Evolutionary conservation across 164 flowering plant species (phyloP).

Genomic region (Santalum album): DNA sequence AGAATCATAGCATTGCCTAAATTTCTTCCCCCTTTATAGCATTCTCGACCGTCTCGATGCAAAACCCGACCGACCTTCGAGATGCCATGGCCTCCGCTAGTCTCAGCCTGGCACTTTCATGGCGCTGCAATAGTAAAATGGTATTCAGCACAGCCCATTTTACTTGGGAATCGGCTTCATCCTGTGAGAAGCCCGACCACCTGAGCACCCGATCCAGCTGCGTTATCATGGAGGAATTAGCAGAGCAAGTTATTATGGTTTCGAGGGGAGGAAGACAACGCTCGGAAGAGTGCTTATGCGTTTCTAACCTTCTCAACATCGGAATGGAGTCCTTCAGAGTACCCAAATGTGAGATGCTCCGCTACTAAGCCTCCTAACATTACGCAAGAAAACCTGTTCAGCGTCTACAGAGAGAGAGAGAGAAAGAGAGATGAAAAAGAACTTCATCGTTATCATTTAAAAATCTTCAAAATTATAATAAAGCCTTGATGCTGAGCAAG

Average conservation of each 20-base stretch:
- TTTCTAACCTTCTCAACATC: slow-evolving; percentile 19
- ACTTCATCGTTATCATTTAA: too few species aligned
- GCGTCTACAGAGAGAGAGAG: slow-evolving; percentile 5
- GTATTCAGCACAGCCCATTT: slow-evolving; percentile 16
- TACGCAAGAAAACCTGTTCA: slow-evolving; percentile 15
- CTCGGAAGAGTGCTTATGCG: background rate
- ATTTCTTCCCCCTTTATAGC: background rate
- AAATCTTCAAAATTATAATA: too few species aligned
- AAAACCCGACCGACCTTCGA: slow-evolving; percentile 12
- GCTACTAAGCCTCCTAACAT: slow-evolving; percentile 21
- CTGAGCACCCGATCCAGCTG: slow-evolving; percentile 14
- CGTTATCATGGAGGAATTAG: background rate
- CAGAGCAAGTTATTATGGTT: background rate
- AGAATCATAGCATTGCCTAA: background rate
- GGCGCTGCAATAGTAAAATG: slow-evolving; percentile 9
- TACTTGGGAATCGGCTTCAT: slow-evolving; percentile 5
- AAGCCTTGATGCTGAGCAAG: too few species aligned
- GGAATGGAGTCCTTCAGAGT: slow-evolving; percentile 17
- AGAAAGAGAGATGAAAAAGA: background rate
- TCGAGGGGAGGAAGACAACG: background rate
- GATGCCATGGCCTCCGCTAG: slow-evolving; percentile 19
- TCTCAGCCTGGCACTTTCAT: slow-evolving; percentile 11
- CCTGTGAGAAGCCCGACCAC: slow-evolving; percentile 12
- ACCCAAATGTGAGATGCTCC: slow-evolving; percentile 20
- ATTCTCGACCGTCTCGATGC: background rate